Conservation (phyloP, 2,329 filamentous ascomycete species). For the Arthrobotrys conoides region DNA sequence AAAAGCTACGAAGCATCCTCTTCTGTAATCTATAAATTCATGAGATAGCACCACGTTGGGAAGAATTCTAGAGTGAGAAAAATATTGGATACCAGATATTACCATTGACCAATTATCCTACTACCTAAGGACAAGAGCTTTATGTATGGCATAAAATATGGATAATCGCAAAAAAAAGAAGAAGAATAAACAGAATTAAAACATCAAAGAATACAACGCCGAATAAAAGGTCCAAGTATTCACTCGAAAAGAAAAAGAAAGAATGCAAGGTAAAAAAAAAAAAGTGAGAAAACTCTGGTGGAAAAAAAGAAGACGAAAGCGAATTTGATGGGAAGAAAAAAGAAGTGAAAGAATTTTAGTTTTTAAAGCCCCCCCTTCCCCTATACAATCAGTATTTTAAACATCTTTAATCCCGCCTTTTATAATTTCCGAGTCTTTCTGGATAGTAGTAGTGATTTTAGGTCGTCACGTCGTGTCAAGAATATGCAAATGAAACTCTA, state of each 20-base stretch:
- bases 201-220: constrained; percentile 33
- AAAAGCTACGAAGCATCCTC: too few relatives aligned
- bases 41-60: too few relatives aligned
- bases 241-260: constrained; percentile 35
- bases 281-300: neutral
- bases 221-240: constrained; percentile 44
- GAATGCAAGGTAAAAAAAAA: neutral
- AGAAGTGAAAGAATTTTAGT: constrained; percentile 14
- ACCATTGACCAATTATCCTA: constrained; percentile 54
- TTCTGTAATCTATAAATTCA: too few relatives aligned
- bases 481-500: constrained; percentile 33
- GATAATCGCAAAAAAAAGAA: constrained; percentile 28
- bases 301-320: neutral
- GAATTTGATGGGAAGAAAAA: neutral
- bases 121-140: constrained; percentile 35
- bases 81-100: constrained; percentile 50
- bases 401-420: constrained; percentile 35
- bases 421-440: constrained; percentile 5
- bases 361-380: constrained; percentile 1
- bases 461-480: constrained; percentile 53
- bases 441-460: constrained; percentile 15
- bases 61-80: neutral
- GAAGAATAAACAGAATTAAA: constrained; percentile 6
- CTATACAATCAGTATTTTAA: constrained; percentile 34
- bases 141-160: constrained; percentile 44